Base-by-base conservation (phyloP, 805 yeast genomes). In the Cyberlindnera subsufficiens region DNA sequence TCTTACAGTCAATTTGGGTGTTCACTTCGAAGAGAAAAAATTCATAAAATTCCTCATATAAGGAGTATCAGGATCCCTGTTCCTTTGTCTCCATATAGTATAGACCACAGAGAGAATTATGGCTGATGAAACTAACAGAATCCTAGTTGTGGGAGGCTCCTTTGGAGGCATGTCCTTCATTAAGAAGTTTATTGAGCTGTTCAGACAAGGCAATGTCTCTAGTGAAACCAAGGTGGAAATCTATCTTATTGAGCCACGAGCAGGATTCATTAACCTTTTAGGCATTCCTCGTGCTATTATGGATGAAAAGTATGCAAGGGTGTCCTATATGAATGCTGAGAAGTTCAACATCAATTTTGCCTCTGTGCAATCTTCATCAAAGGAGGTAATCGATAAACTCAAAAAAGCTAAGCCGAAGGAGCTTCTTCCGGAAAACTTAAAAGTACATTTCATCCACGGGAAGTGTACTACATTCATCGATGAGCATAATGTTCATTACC, bases 251-350 rank as follows among this genome's bases (percentile, higher is more conserved):
- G 73, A 69, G 35, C 70, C 72, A 13, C 57, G 68, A 39, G 62
- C 64, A 2, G 74, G 74, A 7, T 65, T 68, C 42, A 55, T 69
- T 43, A 69, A 69, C 44, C 45, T 67, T 4, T 50, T 67, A 42
- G 73, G 71, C 1, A 57, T 67, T 9, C 73, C 74, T 9, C 52
- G 61, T 13, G 60, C 69, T 5, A 55, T 69, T 16, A 56, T 67
- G 37, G 67, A 66, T 45, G 49, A 54, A 0, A 59, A 64, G n/a
- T 67, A 65, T 52, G 72, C 72, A 25, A 51, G 49, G 25, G 47
- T 53, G 4, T 58, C 65, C 19, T 68, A 56, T 37, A 53, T 64
- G 29, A 60, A 63, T 7, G 53, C 55, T 13, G 64, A 46, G 36
- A 49, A 44, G 44, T 59, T 37, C 48, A 52, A 56, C 22, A 29